A percentile compares a stretch with the other conserved stretches of the same genome.
These are phyloP conservation scores for Fusarium bactridioides DNA, from an alignment of 2,329 filamentous ascomycete species.

Conservation along the genomic window DNA sequence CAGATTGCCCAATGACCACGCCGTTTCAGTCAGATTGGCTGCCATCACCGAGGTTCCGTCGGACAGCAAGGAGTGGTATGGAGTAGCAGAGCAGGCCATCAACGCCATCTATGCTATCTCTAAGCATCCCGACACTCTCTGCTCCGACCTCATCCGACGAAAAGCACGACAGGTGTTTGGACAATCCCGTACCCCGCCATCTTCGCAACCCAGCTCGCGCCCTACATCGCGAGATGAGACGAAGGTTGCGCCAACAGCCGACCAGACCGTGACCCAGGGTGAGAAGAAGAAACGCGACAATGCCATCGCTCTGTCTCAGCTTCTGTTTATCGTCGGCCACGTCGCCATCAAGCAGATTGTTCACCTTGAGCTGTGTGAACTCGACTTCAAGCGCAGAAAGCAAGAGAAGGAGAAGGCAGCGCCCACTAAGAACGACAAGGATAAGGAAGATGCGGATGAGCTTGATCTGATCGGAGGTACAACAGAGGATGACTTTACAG, in stretches of 20 bases:
- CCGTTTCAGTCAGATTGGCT: constrained; percentile 81
- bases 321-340: constrained; percentile 94
- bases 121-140: constrained; percentile 92
- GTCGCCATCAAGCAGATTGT: constrained; percentile 99
- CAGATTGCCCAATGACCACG: constrained; percentile 90
- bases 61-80: constrained; percentile 95
- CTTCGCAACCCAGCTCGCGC: constrained; percentile 59
- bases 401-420: constrained; percentile 80
- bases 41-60: constrained; percentile 86
- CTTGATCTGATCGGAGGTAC: constrained; percentile 96
- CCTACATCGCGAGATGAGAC: constrained; percentile 56
- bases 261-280: constrained; percentile 46
- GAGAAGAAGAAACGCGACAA: constrained; percentile 68
- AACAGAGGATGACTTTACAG: constrained; percentile 90
- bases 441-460: constrained; percentile 79
- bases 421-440: constrained; percentile 57
- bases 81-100: constrained; percentile 94
- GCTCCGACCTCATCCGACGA: constrained; percentile 86
- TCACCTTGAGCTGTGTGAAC: constrained; percentile 94
- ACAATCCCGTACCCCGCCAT: constrained; percentile 48
- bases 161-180: constrained; percentile 86
- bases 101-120: constrained; percentile 93
- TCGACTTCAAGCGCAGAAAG: constrained; percentile 97
- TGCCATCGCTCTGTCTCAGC: constrained; percentile 82
- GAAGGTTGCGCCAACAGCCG: constrained; percentile 44